Conservation (phyloP, 225 moss, liverwort and hornwort genomes). For the Pseudisothecium myosuroides region DNA sequence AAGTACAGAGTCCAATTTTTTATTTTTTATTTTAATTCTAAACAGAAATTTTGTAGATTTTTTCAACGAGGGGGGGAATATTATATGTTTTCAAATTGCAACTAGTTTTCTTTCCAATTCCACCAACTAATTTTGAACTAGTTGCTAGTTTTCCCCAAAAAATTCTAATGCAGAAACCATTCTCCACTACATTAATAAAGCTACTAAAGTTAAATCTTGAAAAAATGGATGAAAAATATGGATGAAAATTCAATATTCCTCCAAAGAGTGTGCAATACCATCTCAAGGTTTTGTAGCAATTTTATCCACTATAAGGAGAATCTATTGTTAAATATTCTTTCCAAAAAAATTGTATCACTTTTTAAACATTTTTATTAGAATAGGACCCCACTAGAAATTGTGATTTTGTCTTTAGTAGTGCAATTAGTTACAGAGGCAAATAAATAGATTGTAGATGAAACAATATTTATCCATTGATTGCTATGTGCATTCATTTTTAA, state of each 20-base stretch:
- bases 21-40: neutral
- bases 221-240: neutral
- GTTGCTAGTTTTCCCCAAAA: accelerated
- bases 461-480: no score
- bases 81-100: neutral
- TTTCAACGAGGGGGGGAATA: neutral
- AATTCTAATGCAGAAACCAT: accelerated
- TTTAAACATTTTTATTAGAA: neutral
- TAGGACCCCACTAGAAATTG: accelerated
- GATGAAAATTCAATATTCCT: neutral
- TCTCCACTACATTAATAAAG: accelerated
- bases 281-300: neutral
- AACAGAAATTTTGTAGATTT: neutral
- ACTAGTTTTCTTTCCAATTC: accelerated
- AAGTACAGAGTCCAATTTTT: accelerated
- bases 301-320: accelerated
- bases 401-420: neutral
- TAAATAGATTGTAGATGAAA: neutral
- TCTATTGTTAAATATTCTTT: neutral
- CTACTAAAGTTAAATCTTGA: neutral
- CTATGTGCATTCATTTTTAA: neutral
- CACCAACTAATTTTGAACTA: no score
- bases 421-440: neutral
- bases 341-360: neutral
- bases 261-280: neutral